Evolutionary conservation across 1,139 yeast species (phyloP).

Genomic region (Saccharomyces hybrid): DNA sequence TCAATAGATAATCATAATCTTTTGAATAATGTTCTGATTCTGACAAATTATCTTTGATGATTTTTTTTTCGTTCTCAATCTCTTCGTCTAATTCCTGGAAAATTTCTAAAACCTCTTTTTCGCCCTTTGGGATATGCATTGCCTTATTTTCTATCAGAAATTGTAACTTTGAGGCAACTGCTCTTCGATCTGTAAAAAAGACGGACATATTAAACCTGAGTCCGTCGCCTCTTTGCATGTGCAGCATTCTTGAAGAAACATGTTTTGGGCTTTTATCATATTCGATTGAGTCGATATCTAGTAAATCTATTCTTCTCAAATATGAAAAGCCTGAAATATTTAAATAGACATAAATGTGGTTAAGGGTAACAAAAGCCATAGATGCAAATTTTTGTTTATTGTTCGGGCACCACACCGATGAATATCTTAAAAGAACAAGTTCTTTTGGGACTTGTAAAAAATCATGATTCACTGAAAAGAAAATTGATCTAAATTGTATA

Average conservation of each 20-base stretch:
- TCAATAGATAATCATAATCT: no score
- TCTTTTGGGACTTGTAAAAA: constrained; percentile 39
- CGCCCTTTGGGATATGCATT: no score
- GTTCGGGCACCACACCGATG: constrained; percentile 66
- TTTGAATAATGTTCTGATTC: no score
- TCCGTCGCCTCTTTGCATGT: constrained; percentile 4
- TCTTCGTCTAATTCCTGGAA: no score
- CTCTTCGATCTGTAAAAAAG: constrained; percentile 55
- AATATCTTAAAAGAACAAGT: constrained; percentile 54
- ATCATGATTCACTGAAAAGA: constrained; percentile 35
- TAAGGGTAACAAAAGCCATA: constrained; percentile 57
- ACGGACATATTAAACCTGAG: constrained; percentile 35
- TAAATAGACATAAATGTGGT: constrained; percentile 58
- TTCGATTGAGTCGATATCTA: constrained; percentile 55
- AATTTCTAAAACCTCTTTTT: no score
- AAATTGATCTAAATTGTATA: constrained; percentile 71
- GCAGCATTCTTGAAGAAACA: constrained; percentile 18
- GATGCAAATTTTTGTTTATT: constrained; percentile 66
- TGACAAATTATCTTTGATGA: no score
- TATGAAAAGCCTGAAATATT: constrained; percentile 72
- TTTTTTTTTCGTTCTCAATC: no score
- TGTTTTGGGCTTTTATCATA: constrained; percentile 40
- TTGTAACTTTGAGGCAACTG: constrained; percentile 43
- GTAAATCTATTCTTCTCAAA: constrained; percentile 44
- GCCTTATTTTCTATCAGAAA: no score